Percentiles rank a stretch among this genome's conserved stretches.
phyloP scores from a whole-genome alignment of 495 filamentous ascomycete species.

The Podospora pseudocomata region DNA sequence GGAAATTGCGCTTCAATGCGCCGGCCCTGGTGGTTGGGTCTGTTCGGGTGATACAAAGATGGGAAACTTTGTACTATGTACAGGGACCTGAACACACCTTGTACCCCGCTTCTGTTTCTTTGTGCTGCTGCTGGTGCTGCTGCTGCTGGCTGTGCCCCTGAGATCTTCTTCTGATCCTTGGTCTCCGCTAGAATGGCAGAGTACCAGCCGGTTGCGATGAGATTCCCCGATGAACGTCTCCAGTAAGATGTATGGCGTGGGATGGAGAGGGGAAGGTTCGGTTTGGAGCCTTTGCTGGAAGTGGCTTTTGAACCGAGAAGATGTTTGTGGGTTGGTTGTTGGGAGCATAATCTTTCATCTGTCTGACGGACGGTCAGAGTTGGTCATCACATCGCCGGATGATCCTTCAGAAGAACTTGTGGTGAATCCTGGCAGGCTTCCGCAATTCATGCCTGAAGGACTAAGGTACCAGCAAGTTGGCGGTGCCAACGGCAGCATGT shows the following conservation, averaged over 20 bases:
- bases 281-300: not conserved
- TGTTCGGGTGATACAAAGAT: not conserved
- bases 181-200: not conserved
- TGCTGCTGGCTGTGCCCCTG: not conserved
- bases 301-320: not conserved
- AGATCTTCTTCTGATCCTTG: conserved; percentile 19
- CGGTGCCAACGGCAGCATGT: not conserved
- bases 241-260: not conserved
- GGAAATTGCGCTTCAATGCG: conserved; percentile 15
- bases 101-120: not conserved
- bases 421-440: not conserved
- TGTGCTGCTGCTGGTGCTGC: not conserved
- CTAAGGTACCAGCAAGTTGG: too few species aligned
- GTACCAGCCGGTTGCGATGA: not conserved
- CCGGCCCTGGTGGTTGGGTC: not conserved
- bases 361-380: not conserved
- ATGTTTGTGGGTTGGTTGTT: not conserved
- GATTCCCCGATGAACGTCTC: not conserved
- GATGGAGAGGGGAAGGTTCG: not conserved
- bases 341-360: not conserved
- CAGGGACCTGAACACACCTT: not conserved
- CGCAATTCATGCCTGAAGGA: not conserved
- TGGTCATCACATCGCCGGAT: not conserved
- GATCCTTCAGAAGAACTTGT: not conserved
- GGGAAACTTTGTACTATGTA: not conserved